Evolutionary conservation across 495 filamentous ascomycete genomes (phyloP), one percentile per base, ranked within the genome.

Genomic region (Aspergillus funiculosus): DNA sequence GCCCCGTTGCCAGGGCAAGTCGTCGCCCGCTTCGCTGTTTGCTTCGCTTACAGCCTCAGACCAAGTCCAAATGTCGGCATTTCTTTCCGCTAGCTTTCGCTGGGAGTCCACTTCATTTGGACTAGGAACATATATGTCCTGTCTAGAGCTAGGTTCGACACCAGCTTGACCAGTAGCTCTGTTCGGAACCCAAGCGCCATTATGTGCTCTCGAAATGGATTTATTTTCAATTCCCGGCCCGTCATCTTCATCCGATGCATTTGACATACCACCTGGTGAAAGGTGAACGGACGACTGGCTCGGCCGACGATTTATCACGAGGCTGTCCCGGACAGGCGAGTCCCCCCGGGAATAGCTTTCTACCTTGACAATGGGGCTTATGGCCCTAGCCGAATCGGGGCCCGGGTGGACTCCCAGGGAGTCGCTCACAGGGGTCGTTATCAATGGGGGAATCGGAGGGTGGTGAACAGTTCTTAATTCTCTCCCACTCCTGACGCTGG

Each of bases 331-430:
- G 29, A 60, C 61, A 4, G 74, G 74, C 2, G 73, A 77, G 50
- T 77, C 74, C 2, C 74, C 74, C 21, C 73, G 64, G 21, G 66
- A 66, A 32, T 67, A 67, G 27, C 48, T 68, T 25, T 66, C 64
- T 7, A 77, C 61, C 11, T 64, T 73, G 17, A 77, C 58, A 14
- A 68, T 67, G 10, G 74, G 74, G 39, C 73, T 76, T 30, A 63
- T 53, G 9, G 63, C 60, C 39, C 57, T 57, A n/a, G 54, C 56
- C 6, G 63, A 62, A 7, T 52, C 44, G 8, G 56, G 48, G 0
- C 17, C 48, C 8, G 41, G 25, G 5, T 55, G 46, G 8, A 56
- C 43, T 6, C 35, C 46, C 6, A 54, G 35, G 10, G 36, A 54
- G 22, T 64, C 57, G 29, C 48, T 54, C 0, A 51, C 29, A 2